Conservation (phyloP, 2,329 filamentous ascomycete species). For the Fusarium pseudonygamai region DNA sequence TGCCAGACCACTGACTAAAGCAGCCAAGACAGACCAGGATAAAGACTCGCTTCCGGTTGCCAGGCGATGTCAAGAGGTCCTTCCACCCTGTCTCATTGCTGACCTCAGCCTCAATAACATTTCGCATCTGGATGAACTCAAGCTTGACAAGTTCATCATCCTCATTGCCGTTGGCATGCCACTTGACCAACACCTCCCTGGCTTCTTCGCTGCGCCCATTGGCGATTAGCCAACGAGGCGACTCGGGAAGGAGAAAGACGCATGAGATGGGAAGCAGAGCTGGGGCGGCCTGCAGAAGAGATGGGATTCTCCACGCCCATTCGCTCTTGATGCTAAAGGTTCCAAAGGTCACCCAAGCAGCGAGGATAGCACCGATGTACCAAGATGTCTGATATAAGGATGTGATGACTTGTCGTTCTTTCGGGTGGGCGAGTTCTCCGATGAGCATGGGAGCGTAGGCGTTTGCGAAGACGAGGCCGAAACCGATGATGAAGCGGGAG, state of each 20-base stretch:
- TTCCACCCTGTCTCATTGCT: slow-evolving; percentile 15
- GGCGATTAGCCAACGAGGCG: slow-evolving; percentile 66
- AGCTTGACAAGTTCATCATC: slow-evolving; percentile 8
- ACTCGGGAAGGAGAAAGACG: slow-evolving; percentile 66
- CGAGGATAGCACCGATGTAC: slow-evolving; percentile 56
- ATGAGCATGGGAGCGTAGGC: slow-evolving; percentile 61
- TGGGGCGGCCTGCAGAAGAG: slow-evolving; percentile 34
- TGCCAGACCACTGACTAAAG: slow-evolving; percentile 33
- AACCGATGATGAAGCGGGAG: slow-evolving; percentile 62
- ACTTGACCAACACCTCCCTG: slow-evolving; percentile 33
- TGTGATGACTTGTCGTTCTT: slow-evolving; percentile 61
- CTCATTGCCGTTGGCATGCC: neutral
- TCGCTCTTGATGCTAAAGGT: slow-evolving; percentile 45
- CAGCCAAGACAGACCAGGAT: slow-evolving; percentile 18
- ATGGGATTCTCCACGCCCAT: slow-evolving; percentile 49
- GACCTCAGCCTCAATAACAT: slow-evolving; percentile 27
- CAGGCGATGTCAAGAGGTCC: slow-evolving; percentile 11
- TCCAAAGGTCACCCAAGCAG: slow-evolving; percentile 55
- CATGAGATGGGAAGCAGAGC: slow-evolving; percentile 28
- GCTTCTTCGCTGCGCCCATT: slow-evolving; percentile 49
- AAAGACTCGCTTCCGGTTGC: slow-evolving; percentile 14
- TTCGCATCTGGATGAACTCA: slow-evolving; percentile 29
- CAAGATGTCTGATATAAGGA: slow-evolving; percentile 61
- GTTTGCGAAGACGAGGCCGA: slow-evolving; percentile 62
- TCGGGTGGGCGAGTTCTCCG: slow-evolving; percentile 63